Evolutionary conservation across 2,329 filamentous ascomycete species (phyloP).

Genomic region (Phialophora chinensis): DNA sequence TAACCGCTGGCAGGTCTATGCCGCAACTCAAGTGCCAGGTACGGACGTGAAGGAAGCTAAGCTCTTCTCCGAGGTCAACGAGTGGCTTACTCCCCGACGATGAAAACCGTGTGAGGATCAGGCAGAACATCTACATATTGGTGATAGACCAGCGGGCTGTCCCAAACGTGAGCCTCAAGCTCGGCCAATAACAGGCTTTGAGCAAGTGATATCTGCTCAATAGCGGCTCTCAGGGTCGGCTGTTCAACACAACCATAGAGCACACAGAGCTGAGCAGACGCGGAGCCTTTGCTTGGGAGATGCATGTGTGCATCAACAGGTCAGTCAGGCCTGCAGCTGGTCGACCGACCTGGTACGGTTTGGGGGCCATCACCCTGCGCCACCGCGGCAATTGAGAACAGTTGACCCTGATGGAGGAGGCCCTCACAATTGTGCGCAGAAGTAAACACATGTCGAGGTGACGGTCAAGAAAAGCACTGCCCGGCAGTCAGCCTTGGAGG

Average conservation of each 20-base stretch:
- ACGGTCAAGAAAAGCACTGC: background rate
- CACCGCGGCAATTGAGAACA: background rate
- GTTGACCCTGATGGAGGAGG: background rate
- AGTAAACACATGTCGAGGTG: background rate
- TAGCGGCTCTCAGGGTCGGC: background rate
- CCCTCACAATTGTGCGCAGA: background rate
- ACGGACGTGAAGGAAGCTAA: conserved; percentile 59
- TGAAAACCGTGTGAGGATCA: conserved; percentile 14
- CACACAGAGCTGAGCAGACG: background rate
- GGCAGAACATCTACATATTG: background rate
- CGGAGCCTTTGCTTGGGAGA: background rate
- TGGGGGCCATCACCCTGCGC: background rate
- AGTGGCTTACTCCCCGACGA: conserved; percentile 56
- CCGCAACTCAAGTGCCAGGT: conserved; percentile 62
- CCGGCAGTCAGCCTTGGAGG: background rate
- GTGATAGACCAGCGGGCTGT: background rate
- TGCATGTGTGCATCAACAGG: background rate
- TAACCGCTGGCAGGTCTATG: conserved; percentile 55
- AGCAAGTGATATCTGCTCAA: background rate
- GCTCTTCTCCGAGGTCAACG: conserved; percentile 64
- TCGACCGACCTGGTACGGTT: background rate
- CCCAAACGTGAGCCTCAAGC: background rate
- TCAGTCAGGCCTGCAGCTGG: background rate
- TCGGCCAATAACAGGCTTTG: background rate
- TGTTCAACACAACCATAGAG: background rate